Conservation (phyloP, 1,139 yeast species). For the Candida tunisiensis region DNA sequence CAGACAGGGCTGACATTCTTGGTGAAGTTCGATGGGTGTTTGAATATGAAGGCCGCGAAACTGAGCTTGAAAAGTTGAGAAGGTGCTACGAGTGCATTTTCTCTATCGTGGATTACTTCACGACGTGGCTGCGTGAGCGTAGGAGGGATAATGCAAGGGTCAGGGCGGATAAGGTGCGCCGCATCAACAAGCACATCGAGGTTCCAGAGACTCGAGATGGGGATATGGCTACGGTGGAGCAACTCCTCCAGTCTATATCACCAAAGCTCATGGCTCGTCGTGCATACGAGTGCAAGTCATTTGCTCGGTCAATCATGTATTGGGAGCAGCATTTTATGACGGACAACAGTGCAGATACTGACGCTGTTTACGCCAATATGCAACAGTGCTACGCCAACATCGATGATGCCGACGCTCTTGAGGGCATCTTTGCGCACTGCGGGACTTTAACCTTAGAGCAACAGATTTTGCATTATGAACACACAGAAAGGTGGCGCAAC, state of each 20-base stretch:
- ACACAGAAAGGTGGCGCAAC: slow-evolving; percentile 72
- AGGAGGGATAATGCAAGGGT: no score
- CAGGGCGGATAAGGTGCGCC: slow-evolving; percentile 3
- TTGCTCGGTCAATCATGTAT: slow-evolving; percentile 78
- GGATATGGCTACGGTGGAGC: slow-evolving; percentile 16
- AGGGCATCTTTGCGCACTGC: slow-evolving; percentile 66
- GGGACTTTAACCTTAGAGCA: slow-evolving; percentile 54
- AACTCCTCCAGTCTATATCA: slow-evolving; percentile 39
- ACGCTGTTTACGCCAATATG: slow-evolving; percentile 20
- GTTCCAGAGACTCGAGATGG: slow-evolving; percentile 5
- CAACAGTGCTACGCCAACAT: slow-evolving; percentile 74
- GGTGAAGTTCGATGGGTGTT: slow-evolving; percentile 46
- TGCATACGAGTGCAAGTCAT: slow-evolving; percentile 72
- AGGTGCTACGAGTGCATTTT: slow-evolving; percentile 60
- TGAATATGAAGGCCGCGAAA: slow-evolving; percentile 28
- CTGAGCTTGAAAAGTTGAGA: no score
- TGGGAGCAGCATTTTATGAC: slow-evolving; percentile 59
- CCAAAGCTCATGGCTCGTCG: slow-evolving; percentile 56
- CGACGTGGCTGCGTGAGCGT: slow-evolving; percentile 55
- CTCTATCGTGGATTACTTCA: slow-evolving; percentile 66
- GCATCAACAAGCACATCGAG: slow-evolving; percentile 1
- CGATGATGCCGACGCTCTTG: slow-evolving; percentile 80
- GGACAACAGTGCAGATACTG: slow-evolving; percentile 18
- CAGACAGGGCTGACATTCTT: slow-evolving; percentile 29
- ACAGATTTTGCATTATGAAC: slow-evolving; percentile 65